Percentiles rank a stretch among this genome's conserved stretches.
Evolutionary conservation across 768 basidiomycete species (phyloP).

Genomic region (Xerocomellus chrysenteron): DNA sequence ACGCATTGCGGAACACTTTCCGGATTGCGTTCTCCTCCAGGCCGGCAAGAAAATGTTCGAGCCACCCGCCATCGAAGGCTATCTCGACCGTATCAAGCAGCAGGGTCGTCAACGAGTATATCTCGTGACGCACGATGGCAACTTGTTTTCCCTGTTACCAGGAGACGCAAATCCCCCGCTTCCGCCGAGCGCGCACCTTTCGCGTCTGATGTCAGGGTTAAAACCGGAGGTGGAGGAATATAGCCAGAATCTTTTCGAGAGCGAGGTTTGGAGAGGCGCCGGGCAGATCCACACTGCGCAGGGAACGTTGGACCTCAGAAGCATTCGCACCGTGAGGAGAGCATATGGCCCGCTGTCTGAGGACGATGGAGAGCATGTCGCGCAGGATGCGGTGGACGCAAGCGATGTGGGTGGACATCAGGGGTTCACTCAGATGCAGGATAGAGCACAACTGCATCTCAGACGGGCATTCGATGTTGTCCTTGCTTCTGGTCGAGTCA

Average conservation of each 20-base stretch:
- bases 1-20: conserved; percentile 68
- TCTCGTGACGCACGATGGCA: conserved; percentile 69
- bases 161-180: conserved; percentile 62
- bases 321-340: conserved; percentile 61
- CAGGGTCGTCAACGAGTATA: conserved; percentile 62
- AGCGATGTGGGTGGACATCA: conserved; percentile 68
- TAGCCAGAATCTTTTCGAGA: conserved; percentile 40
- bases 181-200: conserved; percentile 55
- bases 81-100: conserved; percentile 67
- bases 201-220: conserved; percentile 27
- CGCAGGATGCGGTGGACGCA: conserved; percentile 44
- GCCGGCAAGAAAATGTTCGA: conserved; percentile 55
- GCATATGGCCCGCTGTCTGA: conserved; percentile 37
- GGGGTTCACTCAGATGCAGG: conserved; percentile 40
- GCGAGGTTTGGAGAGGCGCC: conserved; percentile 61
- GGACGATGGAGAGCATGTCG: conserved; percentile 26
- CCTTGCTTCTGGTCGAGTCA: conserved; percentile 61
- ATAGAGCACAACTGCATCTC: conserved; percentile 50
- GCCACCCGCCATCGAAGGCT: conserved; percentile 85
- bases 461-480: conserved; percentile 77
- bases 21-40: conserved; percentile 41
- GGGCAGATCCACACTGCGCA: conserved; percentile 61
- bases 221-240: conserved; percentile 28
- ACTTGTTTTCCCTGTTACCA: conserved; percentile 59
- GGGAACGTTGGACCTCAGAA: conserved; percentile 74